Percentiles rank a stretch among this genome's conserved stretches.
Evolutionary conservation across 2,329 filamentous ascomycete species (phyloP).

Genomic region (Claviceps pusilla): DNA sequence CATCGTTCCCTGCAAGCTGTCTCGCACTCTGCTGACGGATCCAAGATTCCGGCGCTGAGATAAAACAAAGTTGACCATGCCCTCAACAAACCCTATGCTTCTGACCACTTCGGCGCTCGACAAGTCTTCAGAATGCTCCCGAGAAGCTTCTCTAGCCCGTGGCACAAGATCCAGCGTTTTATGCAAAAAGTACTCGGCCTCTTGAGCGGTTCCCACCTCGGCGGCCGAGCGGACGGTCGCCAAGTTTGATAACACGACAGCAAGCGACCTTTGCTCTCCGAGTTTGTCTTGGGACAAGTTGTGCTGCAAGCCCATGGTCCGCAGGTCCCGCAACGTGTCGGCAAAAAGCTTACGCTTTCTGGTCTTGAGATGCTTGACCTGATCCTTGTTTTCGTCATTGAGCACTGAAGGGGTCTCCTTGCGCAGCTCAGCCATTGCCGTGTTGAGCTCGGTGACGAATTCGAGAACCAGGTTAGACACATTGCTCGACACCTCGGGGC

Average conservation of each 20-base stretch:
- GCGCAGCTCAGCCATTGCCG: slow-evolving; percentile 57
- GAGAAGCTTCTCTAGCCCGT: slow-evolving; percentile 47
- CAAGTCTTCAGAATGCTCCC: slow-evolving; percentile 72
- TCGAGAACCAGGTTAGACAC: slow-evolving; percentile 44
- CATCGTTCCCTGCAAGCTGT: slow-evolving; percentile 24
- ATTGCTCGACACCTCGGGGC: slow-evolving; percentile 37
- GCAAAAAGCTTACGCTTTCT: slow-evolving; percentile 83
- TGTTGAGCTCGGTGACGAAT: slow-evolving; percentile 55
- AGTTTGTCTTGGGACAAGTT: slow-evolving; percentile 66
- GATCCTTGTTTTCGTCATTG: slow-evolving; percentile 72
- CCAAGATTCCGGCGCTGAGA: slow-evolving; percentile 41
- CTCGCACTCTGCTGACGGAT: slow-evolving; percentile 21
- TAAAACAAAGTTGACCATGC: slow-evolving; percentile 54
- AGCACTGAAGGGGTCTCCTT: slow-evolving; percentile 70
- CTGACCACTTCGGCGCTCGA: slow-evolving; percentile 65
- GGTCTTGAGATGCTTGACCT: slow-evolving; percentile 77
- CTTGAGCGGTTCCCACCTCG: slow-evolving; percentile 10
- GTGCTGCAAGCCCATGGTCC: slow-evolving; percentile 77
- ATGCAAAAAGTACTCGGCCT: slow-evolving; percentile 61
- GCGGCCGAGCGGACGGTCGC: slow-evolving; percentile 23
- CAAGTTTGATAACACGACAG: slow-evolving; percentile 50
- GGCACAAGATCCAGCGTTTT: slow-evolving; percentile 61
- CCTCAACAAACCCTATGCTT: slow-evolving; percentile 76
- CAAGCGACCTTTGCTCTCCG: slow-evolving; percentile 55
- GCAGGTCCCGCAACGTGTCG: slow-evolving; percentile 68